phyloP scores from a whole-genome alignment of 2,329 filamentous ascomycete genomes.

The Lachnellula occidentalis region DNA sequence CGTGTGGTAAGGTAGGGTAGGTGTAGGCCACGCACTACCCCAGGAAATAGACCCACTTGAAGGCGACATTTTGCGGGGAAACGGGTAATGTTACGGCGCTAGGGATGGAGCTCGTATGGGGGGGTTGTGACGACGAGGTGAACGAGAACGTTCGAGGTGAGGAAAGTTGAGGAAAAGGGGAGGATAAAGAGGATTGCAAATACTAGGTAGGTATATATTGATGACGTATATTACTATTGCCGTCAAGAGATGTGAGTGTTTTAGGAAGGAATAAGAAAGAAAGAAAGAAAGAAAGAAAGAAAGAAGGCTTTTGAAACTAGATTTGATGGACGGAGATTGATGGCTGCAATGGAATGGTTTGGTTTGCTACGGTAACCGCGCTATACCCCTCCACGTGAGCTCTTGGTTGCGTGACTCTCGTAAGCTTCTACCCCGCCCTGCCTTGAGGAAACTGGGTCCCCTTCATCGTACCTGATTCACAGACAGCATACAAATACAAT shows the following conservation, averaged over 20 bases:
- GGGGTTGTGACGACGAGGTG: neutral
- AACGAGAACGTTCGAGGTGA: neutral
- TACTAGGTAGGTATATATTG: too few relatives aligned
- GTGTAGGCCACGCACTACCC: too few relatives aligned
- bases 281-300: too few relatives aligned
- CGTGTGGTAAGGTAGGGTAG: too few relatives aligned
- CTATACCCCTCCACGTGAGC: neutral
- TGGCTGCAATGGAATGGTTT: neutral
- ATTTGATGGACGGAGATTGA: neutral
- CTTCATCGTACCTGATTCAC: conserved; percentile 21
- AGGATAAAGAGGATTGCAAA: too few relatives aligned
- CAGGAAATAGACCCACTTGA: neutral
- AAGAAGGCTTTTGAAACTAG: neutral
- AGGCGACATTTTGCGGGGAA: neutral
- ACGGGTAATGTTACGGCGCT: neutral
- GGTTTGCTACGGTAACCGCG: neutral
- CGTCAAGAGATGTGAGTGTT: too few relatives aligned
- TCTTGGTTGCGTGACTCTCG: neutral
- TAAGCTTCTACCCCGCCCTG: neutral
- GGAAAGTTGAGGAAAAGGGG: neutral
- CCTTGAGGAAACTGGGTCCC: conserved; percentile 6
- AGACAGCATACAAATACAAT: neutral
- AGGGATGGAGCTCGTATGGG: neutral
- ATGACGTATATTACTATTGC: too few relatives aligned
- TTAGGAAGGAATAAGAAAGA: too few relatives aligned